Base-by-base conservation (phyloP, 352 stramenopile species). In the Phytopythium litorale region DNA sequence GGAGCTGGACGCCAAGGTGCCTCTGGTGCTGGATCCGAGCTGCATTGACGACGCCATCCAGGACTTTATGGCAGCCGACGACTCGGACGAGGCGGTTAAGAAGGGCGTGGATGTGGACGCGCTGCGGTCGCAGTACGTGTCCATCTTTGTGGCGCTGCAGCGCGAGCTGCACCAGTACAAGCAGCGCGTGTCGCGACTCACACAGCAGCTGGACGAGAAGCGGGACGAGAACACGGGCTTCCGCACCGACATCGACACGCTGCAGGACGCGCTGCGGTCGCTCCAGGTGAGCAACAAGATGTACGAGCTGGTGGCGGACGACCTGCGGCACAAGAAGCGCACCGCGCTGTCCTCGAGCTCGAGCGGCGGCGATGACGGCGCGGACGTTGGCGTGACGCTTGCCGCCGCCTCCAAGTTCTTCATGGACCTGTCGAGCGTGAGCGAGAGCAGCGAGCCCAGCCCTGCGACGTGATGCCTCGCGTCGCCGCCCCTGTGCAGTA, bases 71-170 rank as follows among this genome's bases (percentile, higher is more conserved):
- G 63, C 70, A 40, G 60, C 56, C 43, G 40, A 56, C 21, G 49
- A 64, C 38, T 33, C 48, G 21, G 45, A 65, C 7, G 21, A 53
- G 7, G 54, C 49, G 4, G 54, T 59, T 37, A 33, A 43, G 35
- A 61, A 71, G 48, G 61, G 56, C 33, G 35, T 65, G 13, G 68
- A 83, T 16, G 54, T 84, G 15, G 59, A 70, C 21, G 68, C 70
- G 23, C 63, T 89, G 60, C 71, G 73, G 30, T 60, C 73, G 21
- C 78, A 78, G 55, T 92, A 92, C 42, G 75, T 85, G 9, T 64
- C 77, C 38, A 86, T 92, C 68, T 88, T 92, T 57, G 83, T 78
- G 35, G 78, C 74, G 4, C 45, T 92, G 42, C 83, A 92, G 53
- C 71, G 69, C 16, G 78, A 88, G 59, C 60, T 92, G 60, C 66